Conservation (phyloP, 1,139 yeast genomes). For the Saccharomyces hybrid region DNA sequence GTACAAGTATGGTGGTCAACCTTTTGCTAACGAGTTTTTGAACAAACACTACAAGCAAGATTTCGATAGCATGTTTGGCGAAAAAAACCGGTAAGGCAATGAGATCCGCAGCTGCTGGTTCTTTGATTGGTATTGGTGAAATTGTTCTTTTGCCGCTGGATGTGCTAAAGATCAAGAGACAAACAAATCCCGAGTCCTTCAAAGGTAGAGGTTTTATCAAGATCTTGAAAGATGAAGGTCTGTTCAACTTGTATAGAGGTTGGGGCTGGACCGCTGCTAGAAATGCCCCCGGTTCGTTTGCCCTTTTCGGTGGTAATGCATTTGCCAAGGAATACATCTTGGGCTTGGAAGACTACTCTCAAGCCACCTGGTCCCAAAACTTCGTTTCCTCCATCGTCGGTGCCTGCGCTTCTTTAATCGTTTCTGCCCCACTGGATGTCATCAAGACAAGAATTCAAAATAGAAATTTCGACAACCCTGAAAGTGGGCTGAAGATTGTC, state of each 20-base stretch:
- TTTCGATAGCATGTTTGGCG: conserved; percentile 75
- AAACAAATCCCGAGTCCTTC: conserved; percentile 97
- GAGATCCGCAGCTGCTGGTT: conserved; percentile 95
- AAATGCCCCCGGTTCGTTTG: conserved; percentile 98
- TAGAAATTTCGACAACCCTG: conserved; percentile 90
- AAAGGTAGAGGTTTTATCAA: conserved; percentile 91
- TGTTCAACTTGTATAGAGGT: conserved; percentile 82
- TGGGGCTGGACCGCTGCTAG: conserved; percentile 99
- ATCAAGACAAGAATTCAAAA: conserved; percentile 98
- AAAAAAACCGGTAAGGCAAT: conserved; percentile 95
- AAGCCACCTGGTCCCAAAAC: conserved; percentile 93
- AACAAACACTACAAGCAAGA: conserved; percentile 61
- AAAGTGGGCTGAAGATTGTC: conserved; percentile 84
- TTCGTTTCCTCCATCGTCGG: conserved; percentile 95
- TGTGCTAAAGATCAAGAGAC: conserved; percentile 95
- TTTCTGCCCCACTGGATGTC: conserved; percentile 95
- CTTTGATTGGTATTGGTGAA: conserved; percentile 95
- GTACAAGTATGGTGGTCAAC: conserved; percentile 98
- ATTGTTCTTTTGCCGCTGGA: conserved; percentile 91
- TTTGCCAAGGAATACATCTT: conserved; percentile 94
- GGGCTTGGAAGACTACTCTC: conserved; percentile 74
- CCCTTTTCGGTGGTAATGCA: conserved; percentile 96
- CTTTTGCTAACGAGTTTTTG: conserved; percentile 91
- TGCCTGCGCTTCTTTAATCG: conserved; percentile 94
- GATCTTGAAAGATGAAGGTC: conserved; percentile 82